Evolutionary conservation across 1,284 basidiomycete genomes (phyloP).

Genomic region (Farysia itapuensis): DNA sequence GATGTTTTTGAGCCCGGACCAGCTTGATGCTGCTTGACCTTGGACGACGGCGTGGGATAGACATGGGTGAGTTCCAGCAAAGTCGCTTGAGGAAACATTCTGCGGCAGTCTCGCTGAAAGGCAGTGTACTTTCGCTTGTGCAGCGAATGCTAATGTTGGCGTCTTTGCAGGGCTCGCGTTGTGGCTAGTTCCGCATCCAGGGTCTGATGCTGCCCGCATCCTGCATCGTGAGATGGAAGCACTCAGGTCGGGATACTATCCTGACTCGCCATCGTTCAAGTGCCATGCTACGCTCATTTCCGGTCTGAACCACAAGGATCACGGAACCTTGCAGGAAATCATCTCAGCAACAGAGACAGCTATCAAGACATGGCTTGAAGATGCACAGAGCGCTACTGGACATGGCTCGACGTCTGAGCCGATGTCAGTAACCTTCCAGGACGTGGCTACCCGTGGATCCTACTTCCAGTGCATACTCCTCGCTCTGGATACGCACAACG

Average conservation of each 20-base stretch:
- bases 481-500: not conserved
- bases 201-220: not conserved
- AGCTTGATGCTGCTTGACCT: no score
- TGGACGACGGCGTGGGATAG: no score
- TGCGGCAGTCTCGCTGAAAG: no score
- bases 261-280: not conserved
- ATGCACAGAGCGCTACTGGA: not conserved
- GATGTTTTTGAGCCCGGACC: no score
- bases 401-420: not conserved
- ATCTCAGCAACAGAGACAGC: not conserved
- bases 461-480: constrained; percentile 7
- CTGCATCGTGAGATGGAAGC: not conserved
- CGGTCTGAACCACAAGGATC: not conserved
- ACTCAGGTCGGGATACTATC: not conserved
- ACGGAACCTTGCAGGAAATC: not conserved
- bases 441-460: not conserved
- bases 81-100: no score
- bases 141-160: no score
- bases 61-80: no score
- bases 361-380: not conserved
- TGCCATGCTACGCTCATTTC: constrained; percentile 3
- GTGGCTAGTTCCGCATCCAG: constrained; percentile 1
- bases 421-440: no score
- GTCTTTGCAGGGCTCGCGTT: constrained; percentile 6
- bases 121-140: no score